A percentile compares a stretch with the other conserved stretches of the same genome.
These are phyloP conservation scores for Parmelia sp. DNA, from an alignment of 495 filamentous ascomycete species.

Conservation along the genomic window DNA sequence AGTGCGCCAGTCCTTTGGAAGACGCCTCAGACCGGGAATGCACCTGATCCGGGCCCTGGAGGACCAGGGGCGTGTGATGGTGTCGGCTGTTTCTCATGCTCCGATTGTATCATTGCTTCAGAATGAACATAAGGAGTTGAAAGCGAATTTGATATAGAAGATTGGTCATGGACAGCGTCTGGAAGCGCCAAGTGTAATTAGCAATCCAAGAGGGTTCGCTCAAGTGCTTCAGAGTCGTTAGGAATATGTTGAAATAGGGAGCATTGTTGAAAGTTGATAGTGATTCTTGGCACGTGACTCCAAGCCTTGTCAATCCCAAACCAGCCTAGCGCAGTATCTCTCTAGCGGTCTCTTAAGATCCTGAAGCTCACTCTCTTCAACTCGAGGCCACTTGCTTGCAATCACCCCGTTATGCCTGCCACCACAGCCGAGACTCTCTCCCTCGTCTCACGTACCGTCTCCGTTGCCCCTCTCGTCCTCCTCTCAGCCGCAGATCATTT, in stretches of 20 bases:
- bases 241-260: too few relatives aligned
- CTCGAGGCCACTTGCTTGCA: background rate
- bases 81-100: background rate
- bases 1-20: background rate
- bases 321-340: background rate
- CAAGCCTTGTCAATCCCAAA: background rate
- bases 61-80: background rate
- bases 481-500: constrained; percentile 98
- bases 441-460: constrained; percentile 85
- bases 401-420: constrained; percentile 60
- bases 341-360: background rate
- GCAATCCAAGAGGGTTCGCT: too few relatives aligned
- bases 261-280: too few relatives aligned
- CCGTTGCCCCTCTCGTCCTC: constrained; percentile 94
- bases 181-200: too few relatives aligned
- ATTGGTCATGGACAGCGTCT: too few relatives aligned
- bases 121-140: too few relatives aligned
- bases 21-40: background rate
- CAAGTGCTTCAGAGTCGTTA: too few relatives aligned
- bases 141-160: too few relatives aligned
- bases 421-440: constrained; percentile 93
- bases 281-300: too few relatives aligned
- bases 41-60: background rate
- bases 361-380: background rate
- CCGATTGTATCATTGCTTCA: background rate